phyloP scores from a whole-genome alignment of 2,329 filamentous ascomycete species.

The Monilinia laxa region DNA sequence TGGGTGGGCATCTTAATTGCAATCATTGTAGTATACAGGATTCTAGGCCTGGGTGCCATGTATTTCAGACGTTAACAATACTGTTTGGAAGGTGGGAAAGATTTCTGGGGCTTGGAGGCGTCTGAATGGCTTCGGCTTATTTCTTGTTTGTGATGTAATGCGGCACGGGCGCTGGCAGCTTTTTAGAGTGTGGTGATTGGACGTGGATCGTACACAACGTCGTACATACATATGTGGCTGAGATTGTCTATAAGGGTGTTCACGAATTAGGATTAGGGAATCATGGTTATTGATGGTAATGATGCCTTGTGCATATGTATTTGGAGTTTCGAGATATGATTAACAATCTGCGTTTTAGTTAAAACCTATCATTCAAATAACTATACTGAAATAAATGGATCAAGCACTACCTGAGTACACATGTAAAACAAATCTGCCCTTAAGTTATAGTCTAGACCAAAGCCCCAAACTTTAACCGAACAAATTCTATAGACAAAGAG shows the following conservation, averaged over 20 bases:
- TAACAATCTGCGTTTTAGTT: neutral
- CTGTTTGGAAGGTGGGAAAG: neutral
- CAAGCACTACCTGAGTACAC: no score
- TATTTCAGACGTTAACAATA: constrained; percentile 30
- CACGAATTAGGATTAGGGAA: neutral
- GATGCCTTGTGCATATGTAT: neutral
- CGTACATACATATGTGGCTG: neutral
- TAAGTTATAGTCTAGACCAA: no score
- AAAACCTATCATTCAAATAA: neutral
- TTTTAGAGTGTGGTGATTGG: constrained; percentile 9
- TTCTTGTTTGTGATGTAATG: neutral
- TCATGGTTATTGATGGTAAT: neutral
- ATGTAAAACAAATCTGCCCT: no score
- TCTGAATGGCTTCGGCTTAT: neutral
- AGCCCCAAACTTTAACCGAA: no score
- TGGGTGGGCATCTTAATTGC: constrained; percentile 76
- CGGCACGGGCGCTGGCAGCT: constrained; percentile 6
- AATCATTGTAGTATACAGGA: constrained; percentile 71
- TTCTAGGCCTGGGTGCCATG: constrained; percentile 66
- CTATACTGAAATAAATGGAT: no score
- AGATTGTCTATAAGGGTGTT: neutral
- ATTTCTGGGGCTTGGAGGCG: neutral
- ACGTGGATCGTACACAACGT: neutral
- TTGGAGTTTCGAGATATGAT: no score
- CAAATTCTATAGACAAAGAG: no score